Evolutionary conservation across 805 yeast genomes (phyloP).

Genomic region (Candida boleticola): DNA sequence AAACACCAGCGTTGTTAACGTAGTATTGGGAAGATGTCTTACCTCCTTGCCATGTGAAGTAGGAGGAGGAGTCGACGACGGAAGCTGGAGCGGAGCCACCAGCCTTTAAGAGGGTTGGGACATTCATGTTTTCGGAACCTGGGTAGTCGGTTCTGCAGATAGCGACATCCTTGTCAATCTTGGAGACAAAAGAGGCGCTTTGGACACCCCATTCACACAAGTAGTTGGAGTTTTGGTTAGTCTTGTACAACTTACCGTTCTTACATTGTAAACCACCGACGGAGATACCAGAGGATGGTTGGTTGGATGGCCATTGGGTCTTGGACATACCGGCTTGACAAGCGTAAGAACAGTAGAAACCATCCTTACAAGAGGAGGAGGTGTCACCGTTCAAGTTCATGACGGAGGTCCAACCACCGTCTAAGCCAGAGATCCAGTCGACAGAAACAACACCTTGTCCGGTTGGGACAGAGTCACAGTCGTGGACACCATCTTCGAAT

Average conservation of each 20-base stretch:
- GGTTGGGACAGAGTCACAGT: conserved; percentile 69
- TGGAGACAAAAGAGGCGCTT: conserved; percentile 65
- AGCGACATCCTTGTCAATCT: conserved; percentile 68
- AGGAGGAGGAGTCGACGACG: conserved; percentile 73
- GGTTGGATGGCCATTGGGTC: conserved; percentile 93
- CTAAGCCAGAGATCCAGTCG: conserved; percentile 45
- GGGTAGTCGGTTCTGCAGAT: conserved; percentile 99
- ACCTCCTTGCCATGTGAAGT: conserved; percentile 80
- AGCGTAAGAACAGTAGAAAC: conserved; percentile 94
- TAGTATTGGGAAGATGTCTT: conserved; percentile 93
- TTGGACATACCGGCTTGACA: conserved; percentile 99
- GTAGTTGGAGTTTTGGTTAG: conserved; percentile 63
- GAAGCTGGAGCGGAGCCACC: conserved; percentile 68
- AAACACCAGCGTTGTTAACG: conserved; percentile 94
- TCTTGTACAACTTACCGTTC: conserved; percentile 77
- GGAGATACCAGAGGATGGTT: conserved; percentile 86
- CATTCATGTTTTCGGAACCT: conserved; percentile 97
- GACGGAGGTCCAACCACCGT: conserved; percentile 82
- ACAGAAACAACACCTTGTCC: conserved; percentile 83
- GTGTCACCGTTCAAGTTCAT: conserved; percentile 58
- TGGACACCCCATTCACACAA: conserved; percentile 87
- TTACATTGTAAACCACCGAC: conserved; percentile 92
- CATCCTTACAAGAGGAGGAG: conserved; percentile 76
- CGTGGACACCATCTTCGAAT: conserved; percentile 71
- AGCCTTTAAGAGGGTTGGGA: conserved; percentile 79